These are phyloP conservation scores for Lunularia cruciata DNA, from an alignment of 225 moss, liverwort and hornwort species.

Conservation along the genomic window DNA sequence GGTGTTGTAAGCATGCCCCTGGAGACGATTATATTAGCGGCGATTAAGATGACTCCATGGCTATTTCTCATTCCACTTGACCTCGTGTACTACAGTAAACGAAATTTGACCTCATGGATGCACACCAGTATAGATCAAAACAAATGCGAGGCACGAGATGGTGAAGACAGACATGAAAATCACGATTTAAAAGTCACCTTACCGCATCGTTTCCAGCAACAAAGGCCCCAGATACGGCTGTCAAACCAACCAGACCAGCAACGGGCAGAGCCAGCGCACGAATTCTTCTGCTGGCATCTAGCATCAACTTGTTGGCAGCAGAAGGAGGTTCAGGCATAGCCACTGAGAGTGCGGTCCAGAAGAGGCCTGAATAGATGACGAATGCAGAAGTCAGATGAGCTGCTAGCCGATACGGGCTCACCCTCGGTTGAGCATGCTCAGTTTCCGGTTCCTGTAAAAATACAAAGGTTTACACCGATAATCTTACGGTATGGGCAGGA, in stretches of 20 bases:
- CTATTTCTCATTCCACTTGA: too few species aligned
- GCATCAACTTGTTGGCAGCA: constrained; percentile 33
- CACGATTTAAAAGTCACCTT: constrained; percentile 38
- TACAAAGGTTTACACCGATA: constrained; percentile 12
- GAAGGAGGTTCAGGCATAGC: constrained; percentile 47
- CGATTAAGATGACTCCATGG: too few species aligned
- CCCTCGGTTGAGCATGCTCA: constrained; percentile 81
- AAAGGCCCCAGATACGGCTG: constrained; percentile 96
- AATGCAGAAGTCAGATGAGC: constrained; percentile 99
- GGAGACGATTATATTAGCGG: too few species aligned
- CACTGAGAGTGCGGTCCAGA: constrained; percentile 88
- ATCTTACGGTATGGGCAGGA: too few species aligned
- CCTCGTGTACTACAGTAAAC: too few species aligned
- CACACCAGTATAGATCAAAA: background rate
- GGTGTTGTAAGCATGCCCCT: constrained; percentile 95
- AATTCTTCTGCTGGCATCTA: constrained; percentile 47
- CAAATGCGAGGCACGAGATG: background rate
- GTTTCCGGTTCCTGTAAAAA: constrained; percentile 90
- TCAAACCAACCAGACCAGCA: constrained; percentile 82
- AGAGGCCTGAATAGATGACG: constrained; percentile 99
- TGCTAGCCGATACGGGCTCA: constrained; percentile 99
- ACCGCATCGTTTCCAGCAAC: constrained; percentile 99
- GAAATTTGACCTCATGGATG: too few species aligned
- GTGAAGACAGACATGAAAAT: background rate
- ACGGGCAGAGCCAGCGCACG: constrained; percentile 84